phyloP scores from a whole-genome alignment of 139 green algal species.

The Trebouxia sp. region DNA sequence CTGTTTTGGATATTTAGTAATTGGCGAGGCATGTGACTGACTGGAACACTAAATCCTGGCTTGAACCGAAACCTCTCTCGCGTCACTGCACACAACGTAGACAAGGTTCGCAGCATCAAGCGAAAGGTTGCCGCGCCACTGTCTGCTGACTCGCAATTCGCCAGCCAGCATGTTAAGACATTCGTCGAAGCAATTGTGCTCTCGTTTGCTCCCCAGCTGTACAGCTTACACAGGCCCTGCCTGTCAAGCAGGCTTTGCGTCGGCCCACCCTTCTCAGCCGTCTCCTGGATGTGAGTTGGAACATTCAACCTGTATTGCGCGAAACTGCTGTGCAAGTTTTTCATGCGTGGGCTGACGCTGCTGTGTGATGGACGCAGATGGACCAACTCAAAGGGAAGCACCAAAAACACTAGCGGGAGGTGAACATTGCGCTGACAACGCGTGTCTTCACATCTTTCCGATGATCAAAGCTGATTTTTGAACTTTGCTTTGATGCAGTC shows the following conservation, averaged over 20 bases:
- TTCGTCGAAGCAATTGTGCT: neutral
- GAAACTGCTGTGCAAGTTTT: neutral
- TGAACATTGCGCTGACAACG: neutral
- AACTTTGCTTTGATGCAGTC: constrained; percentile 54
- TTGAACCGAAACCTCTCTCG: too few species aligned
- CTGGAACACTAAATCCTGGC: too few species aligned
- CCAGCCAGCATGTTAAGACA: neutral
- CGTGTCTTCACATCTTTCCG: neutral
- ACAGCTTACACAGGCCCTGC: neutral
- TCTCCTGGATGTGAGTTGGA: neutral
- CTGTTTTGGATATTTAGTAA: too few species aligned
- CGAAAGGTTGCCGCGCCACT: neutral
- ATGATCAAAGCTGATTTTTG: neutral
- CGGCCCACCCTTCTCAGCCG: neutral
- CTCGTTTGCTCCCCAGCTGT: neutral
- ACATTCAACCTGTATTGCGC: neutral
- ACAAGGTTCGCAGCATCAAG: neutral
- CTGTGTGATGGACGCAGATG: neutral
- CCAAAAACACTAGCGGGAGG: constrained; percentile 24
- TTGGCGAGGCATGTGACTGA: too few species aligned
- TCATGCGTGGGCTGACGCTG: neutral
- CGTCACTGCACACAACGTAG: too few species aligned
- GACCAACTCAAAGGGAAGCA: constrained; percentile 16
- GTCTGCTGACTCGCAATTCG: neutral
- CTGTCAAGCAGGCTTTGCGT: neutral